These are phyloP conservation scores for Orbilia oligospora DNA, from an alignment of 2,329 filamentous ascomycete species.

Conservation along the genomic window DNA sequence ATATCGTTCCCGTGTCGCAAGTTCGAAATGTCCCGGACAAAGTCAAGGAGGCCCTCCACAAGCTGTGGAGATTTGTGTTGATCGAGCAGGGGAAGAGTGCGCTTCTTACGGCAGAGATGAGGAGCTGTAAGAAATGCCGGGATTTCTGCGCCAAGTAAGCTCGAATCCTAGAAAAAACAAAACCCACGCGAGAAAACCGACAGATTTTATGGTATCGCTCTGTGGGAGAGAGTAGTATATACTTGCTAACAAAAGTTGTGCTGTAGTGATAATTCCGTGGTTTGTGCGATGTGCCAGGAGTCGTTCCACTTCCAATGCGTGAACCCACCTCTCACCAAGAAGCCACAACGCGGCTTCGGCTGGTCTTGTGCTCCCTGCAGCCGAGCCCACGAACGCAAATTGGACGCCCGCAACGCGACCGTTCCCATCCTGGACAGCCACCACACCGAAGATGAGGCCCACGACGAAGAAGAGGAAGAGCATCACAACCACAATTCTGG, in stretches of 20 bases:
- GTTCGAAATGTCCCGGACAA: constrained; percentile 97
- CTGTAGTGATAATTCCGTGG: constrained; percentile 55
- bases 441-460: constrained; percentile 67
- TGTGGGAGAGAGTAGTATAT: neutral
- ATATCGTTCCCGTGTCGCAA: constrained; percentile 89
- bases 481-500: constrained; percentile 67
- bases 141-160: constrained; percentile 90
- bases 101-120: constrained; percentile 94
- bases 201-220: neutral
- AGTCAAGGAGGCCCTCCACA: constrained; percentile 95
- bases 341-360: constrained; percentile 95
- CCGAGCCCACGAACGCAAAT: constrained; percentile 90
- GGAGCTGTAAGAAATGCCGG: constrained; percentile 92
- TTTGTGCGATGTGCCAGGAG: constrained; percentile 66
- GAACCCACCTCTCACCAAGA: constrained; percentile 89
- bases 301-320: constrained; percentile 99
- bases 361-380: constrained; percentile 98
- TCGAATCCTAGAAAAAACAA: constrained; percentile 15
- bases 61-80: constrained; percentile 95
- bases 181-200: constrained; percentile 61
- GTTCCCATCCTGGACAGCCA: constrained; percentile 30
- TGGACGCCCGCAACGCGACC: constrained; percentile 83
- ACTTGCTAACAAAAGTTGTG: constrained; percentile 1
- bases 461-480: constrained; percentile 75
- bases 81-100: constrained; percentile 94